Conservation (phyloP, 345 rosid genomes). For the Murraya paniculata region DNA sequence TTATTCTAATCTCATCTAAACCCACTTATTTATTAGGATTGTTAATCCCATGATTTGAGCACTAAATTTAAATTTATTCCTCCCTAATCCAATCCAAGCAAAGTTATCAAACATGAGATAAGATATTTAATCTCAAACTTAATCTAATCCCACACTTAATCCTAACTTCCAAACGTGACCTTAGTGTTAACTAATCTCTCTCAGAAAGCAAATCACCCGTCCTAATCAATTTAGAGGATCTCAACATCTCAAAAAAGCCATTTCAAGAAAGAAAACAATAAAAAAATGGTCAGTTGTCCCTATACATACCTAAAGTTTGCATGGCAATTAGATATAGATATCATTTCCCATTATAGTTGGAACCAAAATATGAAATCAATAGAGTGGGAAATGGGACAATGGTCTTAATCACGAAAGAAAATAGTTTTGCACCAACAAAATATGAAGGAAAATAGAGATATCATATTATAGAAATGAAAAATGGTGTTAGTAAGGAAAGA, state of each 20-base stretch:
- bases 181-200: not conserved
- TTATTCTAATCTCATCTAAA: too few species aligned
- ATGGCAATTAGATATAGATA: too few species aligned
- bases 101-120: too few species aligned
- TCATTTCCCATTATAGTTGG: not conserved
- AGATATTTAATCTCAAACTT: too few species aligned
- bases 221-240: not conserved
- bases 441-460: not conserved
- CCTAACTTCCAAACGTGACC: too few species aligned
- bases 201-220: not conserved
- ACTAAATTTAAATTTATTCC: too few species aligned
- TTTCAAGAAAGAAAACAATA: not conserved
- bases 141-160: too few species aligned
- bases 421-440: too few species aligned
- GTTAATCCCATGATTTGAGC: too few species aligned
- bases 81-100: too few species aligned
- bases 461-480: not conserved
- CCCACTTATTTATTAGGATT: too few species aligned
- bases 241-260: not conserved
- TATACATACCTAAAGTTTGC: not conserved
- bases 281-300: not conserved
- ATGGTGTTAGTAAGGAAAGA: not conserved
- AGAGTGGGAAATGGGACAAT: not conserved
- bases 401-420: not conserved
- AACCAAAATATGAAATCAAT: not conserved